Evolutionary conservation across 805 yeast species (phyloP), one percentile per base, ranked within the genome.

Genomic region (Barnettozyma californica): DNA sequence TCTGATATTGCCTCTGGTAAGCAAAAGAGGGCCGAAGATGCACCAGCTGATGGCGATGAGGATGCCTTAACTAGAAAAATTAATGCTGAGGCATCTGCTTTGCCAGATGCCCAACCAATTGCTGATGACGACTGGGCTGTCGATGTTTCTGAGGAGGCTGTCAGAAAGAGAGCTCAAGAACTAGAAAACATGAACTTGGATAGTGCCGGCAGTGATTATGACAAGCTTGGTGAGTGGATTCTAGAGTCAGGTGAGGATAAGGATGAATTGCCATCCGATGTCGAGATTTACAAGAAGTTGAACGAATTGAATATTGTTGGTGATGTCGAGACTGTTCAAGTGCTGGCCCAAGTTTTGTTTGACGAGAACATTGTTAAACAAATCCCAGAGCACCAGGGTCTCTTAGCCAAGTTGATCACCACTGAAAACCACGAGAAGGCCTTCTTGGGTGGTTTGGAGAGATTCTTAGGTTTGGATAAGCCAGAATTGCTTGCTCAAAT

Each of bases 71-170:
- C 94, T 40, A 78, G 81, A 64, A 84, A 84, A 63, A 84, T 86
- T 74, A 84, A 81, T 66, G 89, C 94, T 41, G 95, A 87, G 66
- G 95, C 94, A 19, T 84, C 89, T 11, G 78, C 75, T 36, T 73
- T 87, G 51, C 75, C 79, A 34, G 78, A 78, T 44, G 78, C 80
- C 51, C 82, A 78, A 52, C 75, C 70, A 43, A 85, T 87, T 47
- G 83, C 83, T 55, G 96, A 90, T 64, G 97, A 87, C 58, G 96
- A 88, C 57, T 92, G 98, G 98, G 89, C 97, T 18, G 96, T 91
- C 39, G 99, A 92, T 68, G 88, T 91, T 79, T 87, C 96, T 43
- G 94, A 87, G 67, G 98, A 90, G 71, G 98, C 98, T 50, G 88
- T 92, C 55, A 83, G 85, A 64, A 89, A 87, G 41, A 87, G 99